Evolutionary conservation across 192 early-diverging fungal genomes (phyloP).

Genomic region (Mortierella antarctica): DNA sequence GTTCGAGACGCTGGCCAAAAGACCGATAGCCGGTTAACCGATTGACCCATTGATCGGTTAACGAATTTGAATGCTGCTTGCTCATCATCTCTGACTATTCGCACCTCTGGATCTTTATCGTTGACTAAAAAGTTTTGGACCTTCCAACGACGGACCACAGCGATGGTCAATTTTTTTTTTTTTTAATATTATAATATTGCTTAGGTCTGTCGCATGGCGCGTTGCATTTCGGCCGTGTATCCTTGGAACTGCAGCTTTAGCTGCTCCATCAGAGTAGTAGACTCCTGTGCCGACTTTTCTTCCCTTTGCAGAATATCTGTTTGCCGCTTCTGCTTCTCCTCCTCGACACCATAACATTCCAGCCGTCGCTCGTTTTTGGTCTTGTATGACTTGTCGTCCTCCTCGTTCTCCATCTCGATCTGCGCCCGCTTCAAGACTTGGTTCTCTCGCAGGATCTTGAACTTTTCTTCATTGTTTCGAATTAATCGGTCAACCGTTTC

Average conservation of each 20-base stretch:
- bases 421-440: slow-evolving; percentile 11
- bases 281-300: slow-evolving; percentile 27
- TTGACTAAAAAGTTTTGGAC: too few relatives aligned
- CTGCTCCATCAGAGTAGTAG: slow-evolving; percentile 21
- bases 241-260: slow-evolving; percentile 31
- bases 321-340: slow-evolving; percentile 13
- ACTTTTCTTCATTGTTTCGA: slow-evolving; percentile 16
- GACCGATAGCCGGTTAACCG: too few relatives aligned
- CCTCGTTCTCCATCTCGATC: slow-evolving; percentile 9
- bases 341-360: slow-evolving; percentile 11
- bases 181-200: too few relatives aligned
- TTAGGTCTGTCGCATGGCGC: slow-evolving; percentile 25
- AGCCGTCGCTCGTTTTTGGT: slow-evolving; percentile 4
- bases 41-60: too few relatives aligned
- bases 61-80: too few relatives aligned
- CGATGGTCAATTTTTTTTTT: too few relatives aligned
- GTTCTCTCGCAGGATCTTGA: neutral
- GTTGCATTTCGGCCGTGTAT: slow-evolving; percentile 20
- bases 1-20: too few relatives aligned
- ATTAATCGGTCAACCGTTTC: slow-evolving; percentile 20
- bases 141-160: too few relatives aligned
- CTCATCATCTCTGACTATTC: too few relatives aligned
- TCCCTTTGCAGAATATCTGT: slow-evolving; percentile 16
- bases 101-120: too few relatives aligned
- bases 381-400: neutral